phyloP scores from a whole-genome alignment of 768 basidiomycete genomes.

The Naganishia kalamii region DNA sequence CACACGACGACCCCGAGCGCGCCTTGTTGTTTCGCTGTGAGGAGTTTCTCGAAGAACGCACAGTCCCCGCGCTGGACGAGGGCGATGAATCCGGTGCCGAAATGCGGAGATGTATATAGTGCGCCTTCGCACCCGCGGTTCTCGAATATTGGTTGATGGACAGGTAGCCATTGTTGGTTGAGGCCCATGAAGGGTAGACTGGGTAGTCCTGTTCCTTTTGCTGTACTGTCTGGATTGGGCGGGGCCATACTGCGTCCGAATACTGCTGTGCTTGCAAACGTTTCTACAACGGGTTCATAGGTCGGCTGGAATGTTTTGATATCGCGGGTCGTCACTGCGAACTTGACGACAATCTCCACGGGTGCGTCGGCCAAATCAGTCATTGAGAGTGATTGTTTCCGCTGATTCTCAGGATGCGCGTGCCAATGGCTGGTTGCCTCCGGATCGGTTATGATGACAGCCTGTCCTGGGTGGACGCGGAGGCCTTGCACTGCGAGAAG shows the following conservation, averaged over 20 bases:
- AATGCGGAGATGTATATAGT: background rate
- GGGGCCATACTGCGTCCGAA: conserved; percentile 14
- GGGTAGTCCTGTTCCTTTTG: no score
- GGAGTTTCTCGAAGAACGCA: conserved; percentile 78
- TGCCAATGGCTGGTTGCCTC: conserved; percentile 37
- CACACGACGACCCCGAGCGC: conserved; percentile 74
- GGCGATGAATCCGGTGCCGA: conserved; percentile 51
- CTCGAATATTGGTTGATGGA: conserved; percentile 16
- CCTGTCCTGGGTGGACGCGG: conserved; percentile 68
- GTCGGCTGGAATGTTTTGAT: background rate
- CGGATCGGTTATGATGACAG: conserved; percentile 73
- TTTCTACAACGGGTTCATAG: conserved; percentile 5
- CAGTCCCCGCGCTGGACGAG: conserved; percentile 68
- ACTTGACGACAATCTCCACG: background rate
- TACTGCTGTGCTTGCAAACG: conserved; percentile 10
- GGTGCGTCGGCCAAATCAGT: conserved; percentile 48
- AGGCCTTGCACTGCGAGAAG: conserved; percentile 51
- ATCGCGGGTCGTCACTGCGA: conserved; percentile 11
- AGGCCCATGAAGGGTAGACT: conserved; percentile 1
- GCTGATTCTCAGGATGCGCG: conserved; percentile 49
- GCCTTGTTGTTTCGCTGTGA: conserved; percentile 60
- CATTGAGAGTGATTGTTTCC: conserved; percentile 54
- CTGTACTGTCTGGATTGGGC: background rate
- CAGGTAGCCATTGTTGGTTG: background rate
- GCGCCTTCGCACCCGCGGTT: conserved; percentile 12